Conservation (phyloP, 2,329 filamentous ascomycete genomes). For the Metarhizium album region DNA sequence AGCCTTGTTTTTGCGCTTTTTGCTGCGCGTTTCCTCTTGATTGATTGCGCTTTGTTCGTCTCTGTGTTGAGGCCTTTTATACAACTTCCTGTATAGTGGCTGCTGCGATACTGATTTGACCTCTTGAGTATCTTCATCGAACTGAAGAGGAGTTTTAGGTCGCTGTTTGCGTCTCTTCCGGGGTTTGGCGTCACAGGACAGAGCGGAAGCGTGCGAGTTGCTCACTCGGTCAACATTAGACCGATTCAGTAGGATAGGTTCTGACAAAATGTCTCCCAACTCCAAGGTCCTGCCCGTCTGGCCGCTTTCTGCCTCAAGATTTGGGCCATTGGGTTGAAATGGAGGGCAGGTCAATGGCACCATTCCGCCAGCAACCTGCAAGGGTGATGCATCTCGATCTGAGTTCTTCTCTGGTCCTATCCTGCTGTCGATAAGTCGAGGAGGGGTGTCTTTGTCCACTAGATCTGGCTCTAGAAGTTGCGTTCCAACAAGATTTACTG, state of each 20-base stretch:
- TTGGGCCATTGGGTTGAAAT: background rate
- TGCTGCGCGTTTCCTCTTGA: background rate
- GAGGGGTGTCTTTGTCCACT: background rate
- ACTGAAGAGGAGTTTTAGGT: conserved; percentile 22
- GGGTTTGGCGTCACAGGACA: background rate
- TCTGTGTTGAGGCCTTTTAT: background rate
- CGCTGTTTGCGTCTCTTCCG: conserved; percentile 21
- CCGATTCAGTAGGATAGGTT: background rate
- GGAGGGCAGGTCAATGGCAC: background rate
- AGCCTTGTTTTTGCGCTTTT: background rate
- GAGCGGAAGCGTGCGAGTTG: background rate
- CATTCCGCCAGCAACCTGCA: background rate
- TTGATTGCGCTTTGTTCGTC: background rate
- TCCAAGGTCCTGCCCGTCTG: background rate
- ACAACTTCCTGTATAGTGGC: background rate
- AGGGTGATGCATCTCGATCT: background rate
- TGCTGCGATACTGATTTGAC: conserved; percentile 9
- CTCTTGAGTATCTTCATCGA: conserved; percentile 20
- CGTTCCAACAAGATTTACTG: background rate
- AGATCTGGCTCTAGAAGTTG: background rate
- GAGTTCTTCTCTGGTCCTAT: background rate
- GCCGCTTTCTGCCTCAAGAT: background rate
- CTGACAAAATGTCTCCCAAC: background rate
- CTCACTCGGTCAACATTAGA: background rate
- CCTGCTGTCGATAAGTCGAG: background rate